A percentile compares a stretch with the other conserved stretches of the same genome.
phyloP scores from a whole-genome alignment of 1,284 basidiomycete species.

The Cryptococcus sp. region DNA sequence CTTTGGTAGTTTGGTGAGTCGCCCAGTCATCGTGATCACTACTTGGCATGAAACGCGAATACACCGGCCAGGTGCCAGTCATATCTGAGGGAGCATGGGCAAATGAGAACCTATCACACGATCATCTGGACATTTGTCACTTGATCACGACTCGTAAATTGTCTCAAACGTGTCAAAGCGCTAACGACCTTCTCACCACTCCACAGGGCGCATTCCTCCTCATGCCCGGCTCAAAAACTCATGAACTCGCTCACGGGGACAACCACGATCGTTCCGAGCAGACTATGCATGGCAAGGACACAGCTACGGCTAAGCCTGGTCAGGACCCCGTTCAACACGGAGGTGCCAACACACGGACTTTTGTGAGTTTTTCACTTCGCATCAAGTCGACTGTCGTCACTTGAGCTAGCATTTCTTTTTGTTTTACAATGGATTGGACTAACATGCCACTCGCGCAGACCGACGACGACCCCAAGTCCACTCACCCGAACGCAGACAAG shows the following conservation, averaged over 20 bases:
- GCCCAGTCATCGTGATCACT: background rate
- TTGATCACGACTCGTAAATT: no score
- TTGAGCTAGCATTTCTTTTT: no score
- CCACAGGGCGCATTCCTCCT: slow-evolving; percentile 24
- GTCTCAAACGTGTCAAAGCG: no score
- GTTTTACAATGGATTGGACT: background rate
- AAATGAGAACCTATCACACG: no score
- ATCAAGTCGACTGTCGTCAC: no score
- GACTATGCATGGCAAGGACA: slow-evolving; percentile 12
- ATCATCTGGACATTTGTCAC: no score
- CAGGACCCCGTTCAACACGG: slow-evolving; percentile 4
- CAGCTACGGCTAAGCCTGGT: slow-evolving; percentile 14
- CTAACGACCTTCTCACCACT: background rate
- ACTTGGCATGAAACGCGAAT: background rate
- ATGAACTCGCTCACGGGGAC: slow-evolving; percentile 12
- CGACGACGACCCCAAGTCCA: background rate
- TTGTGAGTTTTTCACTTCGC: no score
- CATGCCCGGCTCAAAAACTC: slow-evolving; percentile 12
- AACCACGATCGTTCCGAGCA: slow-evolving; percentile 11
- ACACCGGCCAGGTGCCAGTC: no score
- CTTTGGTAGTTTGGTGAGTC: slow-evolving; percentile 25
- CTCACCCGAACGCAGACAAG: background rate
- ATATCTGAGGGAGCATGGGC: no score
- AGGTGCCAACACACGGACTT: no score
- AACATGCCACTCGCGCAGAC: background rate